These are phyloP conservation scores for Rhizopogon vulgaris DNA, from an alignment of 768 basidiomycete genomes.

Conservation along the genomic window DNA sequence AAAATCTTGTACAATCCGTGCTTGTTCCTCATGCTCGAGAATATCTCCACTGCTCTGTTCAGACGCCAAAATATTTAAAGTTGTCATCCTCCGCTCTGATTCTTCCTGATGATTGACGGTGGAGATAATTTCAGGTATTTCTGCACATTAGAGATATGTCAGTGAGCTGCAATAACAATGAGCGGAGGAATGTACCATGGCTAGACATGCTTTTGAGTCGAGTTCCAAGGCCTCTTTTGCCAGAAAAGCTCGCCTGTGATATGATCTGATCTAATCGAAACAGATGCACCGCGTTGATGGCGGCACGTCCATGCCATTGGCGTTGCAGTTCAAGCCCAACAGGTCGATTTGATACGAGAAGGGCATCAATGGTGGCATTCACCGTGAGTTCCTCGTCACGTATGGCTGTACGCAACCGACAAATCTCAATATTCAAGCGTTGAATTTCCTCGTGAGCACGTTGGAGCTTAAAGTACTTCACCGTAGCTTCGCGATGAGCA, in stretches of 20 bases:
- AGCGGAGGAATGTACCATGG: too few species aligned
- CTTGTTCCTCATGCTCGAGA: too few species aligned
- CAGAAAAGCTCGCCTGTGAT: neutral
- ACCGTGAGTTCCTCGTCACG: slow-evolving; percentile 12
- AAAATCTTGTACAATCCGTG: too few species aligned
- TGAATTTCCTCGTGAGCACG: slow-evolving; percentile 25
- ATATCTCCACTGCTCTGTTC: too few species aligned
- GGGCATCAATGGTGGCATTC: neutral
- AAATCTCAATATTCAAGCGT: slow-evolving; percentile 19
- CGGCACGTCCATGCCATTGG: neutral
- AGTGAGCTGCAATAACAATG: too few species aligned
- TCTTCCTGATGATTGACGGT: too few species aligned
- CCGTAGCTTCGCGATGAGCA: slow-evolving; percentile 12
- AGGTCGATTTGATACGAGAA: too few species aligned
- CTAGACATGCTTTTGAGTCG: neutral
- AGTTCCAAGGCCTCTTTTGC: neutral
- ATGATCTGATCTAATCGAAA: slow-evolving; percentile 2
- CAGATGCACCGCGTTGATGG: slow-evolving; percentile 4
- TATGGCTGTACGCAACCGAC: slow-evolving; percentile 10
- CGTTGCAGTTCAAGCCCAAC: too few species aligned
- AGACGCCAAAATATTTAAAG: too few species aligned
- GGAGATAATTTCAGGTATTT: too few species aligned
- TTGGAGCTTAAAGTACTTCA: slow-evolving; percentile 17
- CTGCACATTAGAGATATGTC: too few species aligned
- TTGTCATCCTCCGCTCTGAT: too few species aligned